Base-by-base conservation (phyloP, 192 early-diverging fungal species). In the Diversispora epigaea region DNA sequence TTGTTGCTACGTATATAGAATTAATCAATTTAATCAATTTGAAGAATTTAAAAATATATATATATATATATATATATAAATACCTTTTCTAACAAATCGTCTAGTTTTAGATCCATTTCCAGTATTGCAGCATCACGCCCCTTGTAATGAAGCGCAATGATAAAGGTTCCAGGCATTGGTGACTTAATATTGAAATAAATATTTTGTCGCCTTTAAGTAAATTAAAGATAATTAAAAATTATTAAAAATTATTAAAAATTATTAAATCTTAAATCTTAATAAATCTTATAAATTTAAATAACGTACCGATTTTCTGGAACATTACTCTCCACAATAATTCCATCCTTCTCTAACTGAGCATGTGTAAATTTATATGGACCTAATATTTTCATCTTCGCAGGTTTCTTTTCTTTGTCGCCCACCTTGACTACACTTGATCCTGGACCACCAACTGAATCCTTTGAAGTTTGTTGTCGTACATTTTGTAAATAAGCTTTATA, bases 401-500 rank as follows among this genome's bases (percentile, higher is more conserved):
- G 85, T 49, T 84, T 82, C n/a, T 78, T 77, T 21, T 81, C 77
- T 49, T 82, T 83, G 19, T 84, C 85, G 0, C 86, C 82, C 0
- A 89, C 88, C 47, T 89, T 89, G 22, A 90, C 90, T 39, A 91
- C 88, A 77, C 84, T 80, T 14, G 81, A 67, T 12, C 81, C 78
- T 39, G 76, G 73, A 46, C 78, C 78, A 32, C 69, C 69, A 43
- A 62, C 73, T 63, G 55, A 62, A 6, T 79, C 82, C 6, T 76
- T 80, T 40, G 84, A 89, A 77, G 86, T 89, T 81, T 96, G 90
- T 69, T 91, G 89, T 49, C 96, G 90, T 56, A 98, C 96, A 70
- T 98, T 98, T 77, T 94, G 91, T 46, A 98, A 79, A 66, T 98
- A 98, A 6, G 93, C 93, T 84, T 95, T 96, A 85, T 98, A 98